Conservation (phyloP, 495 filamentous ascomycete genomes). For the Cairneyella variabilis region DNA sequence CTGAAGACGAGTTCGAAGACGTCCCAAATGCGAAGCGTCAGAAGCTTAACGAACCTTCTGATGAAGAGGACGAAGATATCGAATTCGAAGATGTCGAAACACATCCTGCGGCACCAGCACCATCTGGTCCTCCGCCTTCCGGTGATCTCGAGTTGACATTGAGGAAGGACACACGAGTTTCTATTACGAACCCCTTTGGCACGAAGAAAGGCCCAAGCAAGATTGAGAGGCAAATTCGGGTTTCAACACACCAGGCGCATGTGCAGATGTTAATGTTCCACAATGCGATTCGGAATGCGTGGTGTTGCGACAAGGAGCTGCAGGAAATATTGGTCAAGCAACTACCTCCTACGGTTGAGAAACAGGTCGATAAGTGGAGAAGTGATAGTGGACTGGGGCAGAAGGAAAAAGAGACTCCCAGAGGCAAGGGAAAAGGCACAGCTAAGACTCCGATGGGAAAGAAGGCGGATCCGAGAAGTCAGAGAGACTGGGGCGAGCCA, state of each 20-base stretch:
- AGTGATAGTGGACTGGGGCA: slow-evolving; percentile 56
- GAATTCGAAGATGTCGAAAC: slow-evolving; percentile 82
- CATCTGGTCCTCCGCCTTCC: slow-evolving; percentile 27
- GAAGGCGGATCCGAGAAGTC: slow-evolving; percentile 40
- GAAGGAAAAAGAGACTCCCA: slow-evolving; percentile 28
- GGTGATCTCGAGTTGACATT: slow-evolving; percentile 77
- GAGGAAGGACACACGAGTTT: slow-evolving; percentile 50
- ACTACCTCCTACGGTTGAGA: slow-evolving; percentile 58
- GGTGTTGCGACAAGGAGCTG: slow-evolving; percentile 74
- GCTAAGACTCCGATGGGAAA: slow-evolving; percentile 32
- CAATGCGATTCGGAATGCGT: slow-evolving; percentile 80
- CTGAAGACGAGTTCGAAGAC: slow-evolving; percentile 62
- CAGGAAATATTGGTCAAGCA: slow-evolving; percentile 74
- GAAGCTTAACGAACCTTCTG: slow-evolving; percentile 21
- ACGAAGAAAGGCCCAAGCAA: slow-evolving; percentile 85
- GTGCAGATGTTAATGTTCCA: slow-evolving; percentile 87
- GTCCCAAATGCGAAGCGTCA: slow-evolving; percentile 33
- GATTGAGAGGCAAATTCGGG: slow-evolving; percentile 71
- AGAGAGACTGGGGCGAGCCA: slow-evolving; percentile 71
- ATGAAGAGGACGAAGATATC: slow-evolving; percentile 65
- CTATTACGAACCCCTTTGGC: slow-evolving; percentile 53
- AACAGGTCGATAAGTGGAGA: slow-evolving; percentile 74
- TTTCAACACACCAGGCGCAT: slow-evolving; percentile 80
- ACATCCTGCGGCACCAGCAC: slow-evolving; percentile 25
- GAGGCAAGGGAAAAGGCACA: slow-evolving; percentile 34